phyloP scores from a whole-genome alignment of 208 protist genomes.

The Trypanosoma melophagium region DNA sequence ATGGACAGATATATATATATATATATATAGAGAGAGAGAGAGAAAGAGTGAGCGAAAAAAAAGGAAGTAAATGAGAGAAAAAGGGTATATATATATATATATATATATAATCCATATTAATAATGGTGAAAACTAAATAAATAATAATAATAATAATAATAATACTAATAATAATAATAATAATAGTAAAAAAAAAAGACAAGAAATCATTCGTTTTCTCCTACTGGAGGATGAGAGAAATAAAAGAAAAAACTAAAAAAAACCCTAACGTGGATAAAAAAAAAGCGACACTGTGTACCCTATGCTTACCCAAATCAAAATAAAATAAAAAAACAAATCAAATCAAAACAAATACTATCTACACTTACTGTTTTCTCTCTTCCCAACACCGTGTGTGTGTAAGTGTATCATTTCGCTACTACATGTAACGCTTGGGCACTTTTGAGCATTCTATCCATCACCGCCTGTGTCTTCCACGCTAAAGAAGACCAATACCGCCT shows the following conservation, averaged over 20 bases:
- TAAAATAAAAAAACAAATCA: background rate
- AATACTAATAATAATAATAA: slow-evolving; percentile 3
- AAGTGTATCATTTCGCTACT: background rate
- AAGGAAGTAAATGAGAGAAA: background rate
- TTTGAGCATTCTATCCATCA: slow-evolving; percentile 15
- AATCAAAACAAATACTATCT: slow-evolving; percentile 14
- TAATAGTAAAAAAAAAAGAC: background rate
- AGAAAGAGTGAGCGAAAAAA: background rate
- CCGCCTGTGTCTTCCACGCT: slow-evolving; percentile 18
- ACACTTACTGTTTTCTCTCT: background rate
- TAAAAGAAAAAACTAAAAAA: background rate
- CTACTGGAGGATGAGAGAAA: background rate
- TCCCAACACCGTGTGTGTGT: too few relatives aligned
- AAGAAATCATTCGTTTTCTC: background rate
- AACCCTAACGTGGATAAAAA: slow-evolving; percentile 2
- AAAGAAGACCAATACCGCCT: slow-evolving; percentile 10
- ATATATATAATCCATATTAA: too few relatives aligned
- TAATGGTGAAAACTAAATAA: background rate
- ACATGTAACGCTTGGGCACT: background rate
- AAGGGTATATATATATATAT: background rate
- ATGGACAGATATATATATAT: background rate
- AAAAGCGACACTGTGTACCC: too few relatives aligned
- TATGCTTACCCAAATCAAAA: too few relatives aligned
- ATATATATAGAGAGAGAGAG: background rate
- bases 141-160: background rate